Evolutionary conservation across 2,329 filamentous ascomycete genomes (phyloP), one percentile per base, ranked within the genome.

Genomic region (Cylindrodendrum hubeiense): DNA sequence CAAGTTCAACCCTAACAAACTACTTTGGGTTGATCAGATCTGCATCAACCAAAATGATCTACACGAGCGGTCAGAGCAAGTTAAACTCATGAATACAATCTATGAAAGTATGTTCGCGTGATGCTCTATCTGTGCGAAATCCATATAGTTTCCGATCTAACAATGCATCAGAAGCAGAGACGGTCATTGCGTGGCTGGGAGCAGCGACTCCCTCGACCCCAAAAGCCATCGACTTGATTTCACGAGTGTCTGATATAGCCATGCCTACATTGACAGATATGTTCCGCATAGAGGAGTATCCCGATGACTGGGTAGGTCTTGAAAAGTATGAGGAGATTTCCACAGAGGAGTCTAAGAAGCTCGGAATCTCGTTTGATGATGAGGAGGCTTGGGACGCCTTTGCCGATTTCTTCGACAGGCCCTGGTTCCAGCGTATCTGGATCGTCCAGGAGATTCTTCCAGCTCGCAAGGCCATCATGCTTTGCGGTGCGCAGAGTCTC

Each of bases 391-490:
- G 61, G 68, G 34, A 30, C 3, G 64, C 67, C 10, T 68, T 71
- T 4, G 56, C 50, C 0, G 37, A 71, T 0, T 69, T 71, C 47
- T 71, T 63, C 26, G 61, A 69, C 12, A 44, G 59, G 8, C 51
- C 69, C 13, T 72, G 68, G 70, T 72, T 68, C 10, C 59, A 71
- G 6, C 66, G 68, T 0, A 69, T 72, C 30, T 72, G 70, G 70
- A 69, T 64, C 3, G 68, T 72, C 17, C 70, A 72, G 44, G 70
- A 72, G 34, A 71, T 71, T 17, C 62, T 71, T 0, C 69, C 65
- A 41, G 69, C 68, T 5, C 69, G 69, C 3, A 69, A 69, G 15
- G 69, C 64, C 1, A 49, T 71, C 17, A 53, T 68, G 7, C 33
- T 69, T 4, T 69, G 68, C 10, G 67, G 69, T 4, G 3, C 56